These are phyloP conservation scores for Bipolaris bicolor DNA, from an alignment of 2,329 filamentous ascomycete genomes.

Conservation along the genomic window DNA sequence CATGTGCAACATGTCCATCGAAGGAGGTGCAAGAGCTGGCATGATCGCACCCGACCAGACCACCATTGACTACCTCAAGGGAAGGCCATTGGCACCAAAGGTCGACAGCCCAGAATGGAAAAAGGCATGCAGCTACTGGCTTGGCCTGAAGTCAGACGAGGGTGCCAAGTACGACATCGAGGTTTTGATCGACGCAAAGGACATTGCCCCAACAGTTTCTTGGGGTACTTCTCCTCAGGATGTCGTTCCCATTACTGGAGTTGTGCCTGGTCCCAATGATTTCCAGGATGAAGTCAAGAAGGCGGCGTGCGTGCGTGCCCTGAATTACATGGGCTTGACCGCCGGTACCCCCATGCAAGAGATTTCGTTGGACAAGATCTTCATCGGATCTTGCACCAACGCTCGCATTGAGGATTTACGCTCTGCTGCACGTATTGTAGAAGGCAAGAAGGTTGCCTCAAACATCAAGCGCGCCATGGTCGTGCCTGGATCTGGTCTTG, in stretches of 20 bases:
- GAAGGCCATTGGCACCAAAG: constrained; percentile 84
- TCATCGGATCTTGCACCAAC: constrained; percentile 98
- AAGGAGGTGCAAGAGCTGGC: constrained; percentile 91
- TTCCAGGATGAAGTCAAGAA: constrained; percentile 83
- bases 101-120: constrained; percentile 87
- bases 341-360: constrained; percentile 90
- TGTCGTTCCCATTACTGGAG: constrained; percentile 89
- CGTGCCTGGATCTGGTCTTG: constrained; percentile 91
- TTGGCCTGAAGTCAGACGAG: constrained; percentile 80
- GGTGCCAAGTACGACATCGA: constrained; percentile 89
- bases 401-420: constrained; percentile 94
- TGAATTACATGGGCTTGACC: constrained; percentile 95
- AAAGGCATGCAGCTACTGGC: constrained; percentile 87
- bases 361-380: constrained; percentile 92
- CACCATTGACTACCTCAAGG: constrained; percentile 95
- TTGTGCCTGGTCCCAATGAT: constrained; percentile 88
- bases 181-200: constrained; percentile 87
- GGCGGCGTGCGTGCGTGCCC: constrained; percentile 75
- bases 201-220: constrained; percentile 90
- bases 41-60: constrained; percentile 96
- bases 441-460: constrained; percentile 82
- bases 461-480: constrained; percentile 97
- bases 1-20: constrained; percentile 99
- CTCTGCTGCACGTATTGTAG: constrained; percentile 82
- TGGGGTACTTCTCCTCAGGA: constrained; percentile 98